Base-by-base conservation (phyloP, 2,329 filamentous ascomycete species). In the Arthrobotrys megalospora region DNA sequence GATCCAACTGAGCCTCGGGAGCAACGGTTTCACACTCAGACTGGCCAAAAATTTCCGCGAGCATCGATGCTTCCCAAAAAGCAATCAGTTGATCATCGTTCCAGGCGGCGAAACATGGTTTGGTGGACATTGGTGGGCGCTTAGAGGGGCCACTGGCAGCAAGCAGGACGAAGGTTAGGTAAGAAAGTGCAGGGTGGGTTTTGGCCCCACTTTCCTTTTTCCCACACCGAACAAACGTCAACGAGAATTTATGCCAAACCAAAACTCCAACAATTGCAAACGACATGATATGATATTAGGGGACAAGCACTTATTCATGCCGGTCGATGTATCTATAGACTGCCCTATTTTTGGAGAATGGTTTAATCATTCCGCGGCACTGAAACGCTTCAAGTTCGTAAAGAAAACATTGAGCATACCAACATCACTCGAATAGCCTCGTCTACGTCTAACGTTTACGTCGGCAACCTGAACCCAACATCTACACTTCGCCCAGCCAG, bases 21-120 rank as follows among this genome's bases (percentile, higher is more conserved):
- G 66, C 62, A 77, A 36, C 67, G n/a, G 75, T 78, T 78, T 78
- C 75, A 72, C 47, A 14, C 67, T 45, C 32, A 34, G 38, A 68
- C 32, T 38, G 45, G 19, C 63, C 24, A 73, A 45, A 69, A 63
- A 67, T 64, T 68, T 72, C 67, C 73, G 73, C 43, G 73, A 70
- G 28, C 38, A 45, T 36, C 70, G 43, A 43, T 32, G 52, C 41
- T 38, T 38, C 14, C 48, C 55, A 62, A 66, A 71, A 69, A 45
- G 73, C 73, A 77, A 77, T 77, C 73, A 77, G 73, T 77, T 67
- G 73, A 70, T 71, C 73, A 47, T 48, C 50, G 34, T 60, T 65
- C 58, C 48, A 60, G 68, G 67, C 67, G 67, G 55, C 67, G 67
- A 71, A 71, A 65, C 69, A 65, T 60, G 36, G 47, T 52, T 34